Evolutionary conservation across 768 basidiomycete genomes (phyloP).

Genomic region (Glaciozyma antarctica): DNA sequence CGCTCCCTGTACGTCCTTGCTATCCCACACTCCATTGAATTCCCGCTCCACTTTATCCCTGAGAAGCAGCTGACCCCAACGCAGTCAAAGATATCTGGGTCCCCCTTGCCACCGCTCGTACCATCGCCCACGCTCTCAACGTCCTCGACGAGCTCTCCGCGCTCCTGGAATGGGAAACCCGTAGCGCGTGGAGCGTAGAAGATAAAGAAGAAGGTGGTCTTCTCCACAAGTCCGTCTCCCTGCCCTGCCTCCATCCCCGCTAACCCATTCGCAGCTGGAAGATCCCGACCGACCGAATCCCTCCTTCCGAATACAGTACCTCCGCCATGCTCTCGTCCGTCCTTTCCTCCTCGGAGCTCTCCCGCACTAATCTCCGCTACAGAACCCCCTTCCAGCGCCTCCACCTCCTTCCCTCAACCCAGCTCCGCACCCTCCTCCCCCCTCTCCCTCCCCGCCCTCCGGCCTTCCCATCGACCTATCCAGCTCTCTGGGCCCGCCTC

Average conservation of each 20-base stretch:
- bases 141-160: slow-evolving; percentile 12
- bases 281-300: slow-evolving; percentile 5
- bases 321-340: slow-evolving; percentile 18
- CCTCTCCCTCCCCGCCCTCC: slow-evolving; percentile 2
- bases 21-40: too few species aligned
- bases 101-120: slow-evolving; percentile 5
- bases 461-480: neutral
- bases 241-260: neutral
- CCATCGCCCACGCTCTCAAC: slow-evolving; percentile 5
- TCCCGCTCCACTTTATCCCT: neutral
- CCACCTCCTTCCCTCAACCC: slow-evolving; percentile 12
- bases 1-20: slow-evolving; percentile 9
- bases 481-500: neutral
- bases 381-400: slow-evolving; percentile 17
- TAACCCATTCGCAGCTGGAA: slow-evolving; percentile 18
- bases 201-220: slow-evolving; percentile 25
- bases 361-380: neutral
- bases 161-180: slow-evolving; percentile 19
- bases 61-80: too few species aligned
- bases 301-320: slow-evolving; percentile 16
- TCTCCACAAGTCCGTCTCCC: neutral
- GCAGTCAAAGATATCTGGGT: slow-evolving; percentile 19
- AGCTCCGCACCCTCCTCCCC: slow-evolving; percentile 23
- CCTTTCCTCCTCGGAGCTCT: neutral
- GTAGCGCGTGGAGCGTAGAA: slow-evolving; percentile 21